Conservation (phyloP, 2,329 filamentous ascomycete species). For the Purpureocillium takamizusanense region DNA sequence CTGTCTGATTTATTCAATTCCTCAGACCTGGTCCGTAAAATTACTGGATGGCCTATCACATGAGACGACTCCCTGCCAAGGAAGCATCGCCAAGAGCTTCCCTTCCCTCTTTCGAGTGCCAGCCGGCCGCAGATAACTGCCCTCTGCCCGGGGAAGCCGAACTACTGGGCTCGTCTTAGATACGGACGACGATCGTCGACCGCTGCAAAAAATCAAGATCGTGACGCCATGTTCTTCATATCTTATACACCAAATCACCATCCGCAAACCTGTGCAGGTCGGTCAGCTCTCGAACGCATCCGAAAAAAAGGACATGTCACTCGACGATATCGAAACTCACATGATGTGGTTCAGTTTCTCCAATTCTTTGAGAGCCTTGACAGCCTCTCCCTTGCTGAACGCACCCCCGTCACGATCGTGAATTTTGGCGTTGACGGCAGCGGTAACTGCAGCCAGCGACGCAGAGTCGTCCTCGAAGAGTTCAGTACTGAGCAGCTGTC, state of each 20-base stretch:
- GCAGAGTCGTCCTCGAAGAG: conserved; percentile 87
- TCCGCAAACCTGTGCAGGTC: conserved; percentile 52
- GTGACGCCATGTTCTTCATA: conserved; percentile 29
- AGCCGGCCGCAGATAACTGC: too few relatives aligned
- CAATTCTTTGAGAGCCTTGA: conserved; percentile 70
- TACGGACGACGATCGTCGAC: too few relatives aligned
- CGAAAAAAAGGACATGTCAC: neutral
- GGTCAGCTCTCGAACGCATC: conserved; percentile 12
- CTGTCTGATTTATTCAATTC: too few relatives aligned
- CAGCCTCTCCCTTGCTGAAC: conserved; percentile 65
- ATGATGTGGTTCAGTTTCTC: conserved; percentile 84
- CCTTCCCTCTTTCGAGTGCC: too few relatives aligned
- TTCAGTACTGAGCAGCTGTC: conserved; percentile 69
- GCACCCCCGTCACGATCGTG: conserved; percentile 39
- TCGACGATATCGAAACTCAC: conserved; percentile 46
- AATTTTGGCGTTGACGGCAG: conserved; percentile 68
- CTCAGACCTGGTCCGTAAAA: too few relatives aligned
- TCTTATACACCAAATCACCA: conserved; percentile 62
- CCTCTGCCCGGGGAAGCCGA: too few relatives aligned
- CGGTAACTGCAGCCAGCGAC: conserved; percentile 63
- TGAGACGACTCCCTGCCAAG: too few relatives aligned
- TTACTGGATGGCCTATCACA: too few relatives aligned
- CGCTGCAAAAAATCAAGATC: too few relatives aligned
- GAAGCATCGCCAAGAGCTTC: too few relatives aligned
- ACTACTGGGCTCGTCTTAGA: too few relatives aligned